Evolutionary conservation across 208 protist genomes (phyloP).

Genomic region (Sergeia podlipaevii): DNA sequence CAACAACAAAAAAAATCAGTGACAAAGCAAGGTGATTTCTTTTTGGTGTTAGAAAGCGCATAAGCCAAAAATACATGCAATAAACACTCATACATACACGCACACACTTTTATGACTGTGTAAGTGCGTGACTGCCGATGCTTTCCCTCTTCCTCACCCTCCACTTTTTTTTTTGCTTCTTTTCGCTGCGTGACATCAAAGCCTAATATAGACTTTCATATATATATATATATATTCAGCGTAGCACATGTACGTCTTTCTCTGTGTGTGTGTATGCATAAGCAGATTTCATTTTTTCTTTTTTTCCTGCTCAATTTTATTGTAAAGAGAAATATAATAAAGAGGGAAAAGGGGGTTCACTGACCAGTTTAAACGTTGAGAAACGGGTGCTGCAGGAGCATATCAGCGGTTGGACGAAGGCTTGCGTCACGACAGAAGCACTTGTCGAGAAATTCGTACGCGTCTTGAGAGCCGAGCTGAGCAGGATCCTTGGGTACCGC

Average conservation of each 20-base stretch:
- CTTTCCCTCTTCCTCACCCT: too few species aligned
- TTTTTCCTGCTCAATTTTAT: conserved; percentile 2
- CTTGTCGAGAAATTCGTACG: conserved; percentile 82
- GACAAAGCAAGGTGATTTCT: too few species aligned
- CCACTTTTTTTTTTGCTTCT: conserved; percentile 11
- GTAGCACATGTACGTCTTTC: too few species aligned
- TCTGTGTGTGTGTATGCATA: too few species aligned
- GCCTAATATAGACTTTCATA: background rate
- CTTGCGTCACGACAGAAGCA: conserved; percentile 84
- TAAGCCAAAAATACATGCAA: too few species aligned
- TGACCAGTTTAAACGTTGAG: conserved; percentile 30
- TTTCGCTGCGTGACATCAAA: background rate
- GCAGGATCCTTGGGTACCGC: conserved; percentile 75
- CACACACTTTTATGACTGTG: too few species aligned
- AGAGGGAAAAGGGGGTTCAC: background rate
- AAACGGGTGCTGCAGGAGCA: conserved; percentile 80
- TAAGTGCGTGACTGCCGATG: too few species aligned
- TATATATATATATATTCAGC: too few species aligned
- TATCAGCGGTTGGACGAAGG: conserved; percentile 55
- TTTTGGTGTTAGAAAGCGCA: too few species aligned
- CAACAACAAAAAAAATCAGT: too few species aligned
- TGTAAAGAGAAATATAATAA: background rate
- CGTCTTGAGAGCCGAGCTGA: conserved; percentile 69
- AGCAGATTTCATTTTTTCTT: conserved; percentile 3
- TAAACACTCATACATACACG: too few species aligned